Conservation (phyloP, 2,329 filamentous ascomycete species). For the Calycina marina region DNA sequence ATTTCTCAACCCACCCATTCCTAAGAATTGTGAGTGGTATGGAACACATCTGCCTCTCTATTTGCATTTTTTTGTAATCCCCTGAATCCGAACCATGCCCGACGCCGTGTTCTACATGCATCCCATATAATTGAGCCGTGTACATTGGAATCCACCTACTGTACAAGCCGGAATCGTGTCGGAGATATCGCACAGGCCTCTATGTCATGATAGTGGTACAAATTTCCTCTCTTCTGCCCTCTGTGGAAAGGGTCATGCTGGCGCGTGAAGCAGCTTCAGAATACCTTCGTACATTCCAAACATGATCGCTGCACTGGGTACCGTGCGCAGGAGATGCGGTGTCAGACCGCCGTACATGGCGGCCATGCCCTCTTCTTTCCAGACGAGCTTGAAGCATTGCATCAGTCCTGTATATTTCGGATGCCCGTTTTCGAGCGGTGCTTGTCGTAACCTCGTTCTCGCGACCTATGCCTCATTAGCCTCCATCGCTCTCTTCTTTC, state of each 20-base stretch:
- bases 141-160: no score
- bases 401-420: constrained; percentile 79
- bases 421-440: constrained; percentile 54
- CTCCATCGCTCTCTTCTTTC: neutral
- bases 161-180: no score
- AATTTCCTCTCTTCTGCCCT: no score
- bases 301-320: constrained; percentile 90
- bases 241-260: no score
- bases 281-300: constrained; percentile 60
- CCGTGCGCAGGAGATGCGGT: constrained; percentile 78
- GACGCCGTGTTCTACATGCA: no score
- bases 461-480: constrained; percentile 41
- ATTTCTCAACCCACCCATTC: no score
- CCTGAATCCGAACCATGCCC: no score
- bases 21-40: no score
- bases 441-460: constrained; percentile 71
- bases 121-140: no score
- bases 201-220: no score
- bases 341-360: constrained; percentile 84
- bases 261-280: constrained; percentile 21
- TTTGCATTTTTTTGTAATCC: constrained; percentile 1
- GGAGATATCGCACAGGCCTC: no score
- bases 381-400: constrained; percentile 80
- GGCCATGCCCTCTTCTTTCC: constrained; percentile 74
- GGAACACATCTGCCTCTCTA: no score